Base-by-base conservation (phyloP, 2,329 filamentous ascomycete genomes). In the Pestalotiopsis sp. region DNA sequence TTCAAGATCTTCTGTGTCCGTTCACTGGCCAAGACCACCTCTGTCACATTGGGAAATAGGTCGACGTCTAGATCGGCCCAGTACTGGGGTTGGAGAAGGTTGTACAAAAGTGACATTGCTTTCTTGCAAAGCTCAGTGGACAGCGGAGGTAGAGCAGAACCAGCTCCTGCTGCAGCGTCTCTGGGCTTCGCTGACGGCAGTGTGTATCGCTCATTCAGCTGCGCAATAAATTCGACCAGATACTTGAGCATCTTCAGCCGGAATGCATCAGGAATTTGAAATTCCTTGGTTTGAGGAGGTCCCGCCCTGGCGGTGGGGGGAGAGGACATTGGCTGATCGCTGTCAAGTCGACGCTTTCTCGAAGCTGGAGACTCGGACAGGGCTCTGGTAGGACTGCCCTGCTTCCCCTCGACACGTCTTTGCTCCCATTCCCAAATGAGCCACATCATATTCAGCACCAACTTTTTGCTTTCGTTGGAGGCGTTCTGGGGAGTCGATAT, bases 61-160 rank as follows among this genome's bases (percentile, higher is more conserved):
- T 98, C 95, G 23, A 98, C 87, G 64, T 98, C 94, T 41, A 98
- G 84, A 76, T 98, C 95, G 45, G 91, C 92, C 97, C 96, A 99
- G 76, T 95, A 94, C 49, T 92, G 90, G 17, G 94, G 91, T 69
- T 95, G 94, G 27, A 99, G 85, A 49, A 99, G 87, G 75, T 96
- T 94, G 73, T 93, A 89, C 23, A 99, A 86, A 65, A 98, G 85
- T 23, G 91, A 86, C 75, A 98, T 89, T 1, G 94, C 92, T 80
- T 94, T 97, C 80, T 92, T 94, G 79, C 94, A 93, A 73, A 97
- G 91, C 68, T 98, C 95, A 2, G 89, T 90, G 61, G 90, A 87
- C 25, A 87, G 84, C 11, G 88, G 78, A 14, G 87, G 82, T 20
- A 86, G 78, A 63, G 84, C 80, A 57, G 84, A 82, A 41, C 84